A percentile compares a stretch with the other conserved stretches of the same genome.
These are phyloP conservation scores for Xerocomus nothofagi DNA, from an alignment of 1,284 basidiomycete genomes.

Conservation along the genomic window DNA sequence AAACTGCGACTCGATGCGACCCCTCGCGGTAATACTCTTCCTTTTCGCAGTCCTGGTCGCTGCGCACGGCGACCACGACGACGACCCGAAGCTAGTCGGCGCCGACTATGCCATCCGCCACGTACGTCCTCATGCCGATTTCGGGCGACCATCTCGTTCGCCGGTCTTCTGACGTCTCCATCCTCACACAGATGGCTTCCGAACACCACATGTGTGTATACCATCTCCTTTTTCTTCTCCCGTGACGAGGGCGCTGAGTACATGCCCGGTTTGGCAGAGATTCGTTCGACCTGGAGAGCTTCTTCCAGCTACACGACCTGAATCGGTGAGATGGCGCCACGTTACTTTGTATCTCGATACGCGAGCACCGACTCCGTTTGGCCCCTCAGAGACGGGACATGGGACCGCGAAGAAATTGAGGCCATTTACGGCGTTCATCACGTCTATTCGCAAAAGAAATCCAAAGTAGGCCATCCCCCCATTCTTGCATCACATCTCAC, in stretches of 20 bases:
- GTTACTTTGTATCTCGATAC: neutral
- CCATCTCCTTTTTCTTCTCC: constrained; percentile 13
- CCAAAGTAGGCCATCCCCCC: constrained; percentile 47
- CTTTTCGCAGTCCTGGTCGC: constrained; percentile 26
- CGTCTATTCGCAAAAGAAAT: constrained; percentile 86
- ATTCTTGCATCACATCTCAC: neutral
- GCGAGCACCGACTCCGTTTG: neutral
- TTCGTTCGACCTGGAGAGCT: constrained; percentile 74
- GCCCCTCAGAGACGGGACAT: constrained; percentile 58
- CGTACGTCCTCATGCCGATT: constrained; percentile 41
- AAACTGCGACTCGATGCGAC: constrained; percentile 18
- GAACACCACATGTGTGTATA: constrained; percentile 77
- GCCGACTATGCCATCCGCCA: constrained; percentile 50
- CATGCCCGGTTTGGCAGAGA: constrained; percentile 48
- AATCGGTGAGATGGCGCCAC: constrained; percentile 60
- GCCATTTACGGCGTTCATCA: constrained; percentile 96
- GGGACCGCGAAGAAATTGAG: constrained; percentile 83
- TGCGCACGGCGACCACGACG: constrained; percentile 35
- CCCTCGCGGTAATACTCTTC: constrained; percentile 24
- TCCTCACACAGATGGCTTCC: constrained; percentile 63
- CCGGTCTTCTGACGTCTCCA: constrained; percentile 18
- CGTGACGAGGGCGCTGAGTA: neutral
- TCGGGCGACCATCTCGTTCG: neutral
- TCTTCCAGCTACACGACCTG: constrained; percentile 91
- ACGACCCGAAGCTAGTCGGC: constrained; percentile 23